A percentile compares a stretch with the other conserved stretches of the same genome.
These are phyloP conservation scores for Amphicarpaea edgeworthii DNA, from an alignment of 306 rosid species.

Conservation along the genomic window DNA sequence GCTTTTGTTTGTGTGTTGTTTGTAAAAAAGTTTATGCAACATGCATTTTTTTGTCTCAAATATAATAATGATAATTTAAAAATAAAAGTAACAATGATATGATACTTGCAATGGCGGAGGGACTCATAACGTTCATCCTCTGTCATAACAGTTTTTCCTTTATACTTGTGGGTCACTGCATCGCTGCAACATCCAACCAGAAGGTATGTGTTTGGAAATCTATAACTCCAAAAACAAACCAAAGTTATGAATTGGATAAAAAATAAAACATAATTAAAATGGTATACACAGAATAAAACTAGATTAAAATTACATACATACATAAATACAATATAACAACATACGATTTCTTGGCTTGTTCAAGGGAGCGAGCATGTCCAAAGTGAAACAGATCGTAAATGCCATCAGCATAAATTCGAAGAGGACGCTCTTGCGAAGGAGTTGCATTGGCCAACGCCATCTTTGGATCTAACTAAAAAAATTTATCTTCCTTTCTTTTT, in stretches of 20 bases:
- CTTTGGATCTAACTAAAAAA: not conserved
- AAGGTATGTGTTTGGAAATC: not conserved
- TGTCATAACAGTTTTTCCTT: not conserved
- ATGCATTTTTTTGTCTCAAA: not conserved
- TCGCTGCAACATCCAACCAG: not conserved
- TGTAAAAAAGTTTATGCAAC: not conserved
- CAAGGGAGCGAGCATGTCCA: not conserved
- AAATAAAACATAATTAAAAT: not conserved
- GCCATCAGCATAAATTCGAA: not conserved
- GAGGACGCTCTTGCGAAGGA: not conserved
- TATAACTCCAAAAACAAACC: not conserved
- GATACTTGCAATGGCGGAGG: not conserved
- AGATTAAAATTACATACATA: too few species aligned
- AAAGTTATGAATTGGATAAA: not conserved
- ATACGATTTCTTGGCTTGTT: not conserved
- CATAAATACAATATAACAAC: not conserved
- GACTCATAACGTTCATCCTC: conserved; percentile 1
- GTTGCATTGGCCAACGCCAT: not conserved
- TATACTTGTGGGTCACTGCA: not conserved
- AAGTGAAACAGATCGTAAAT: not conserved
- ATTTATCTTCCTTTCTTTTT: not conserved
- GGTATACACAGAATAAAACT: not conserved
- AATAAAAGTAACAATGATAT: not conserved
- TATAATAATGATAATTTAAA: not conserved
- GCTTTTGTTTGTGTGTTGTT: not conserved